Evolutionary conservation across 148 eudicot species (phyloP).

Genomic region (Tetragonia tetragonoides): DNA sequence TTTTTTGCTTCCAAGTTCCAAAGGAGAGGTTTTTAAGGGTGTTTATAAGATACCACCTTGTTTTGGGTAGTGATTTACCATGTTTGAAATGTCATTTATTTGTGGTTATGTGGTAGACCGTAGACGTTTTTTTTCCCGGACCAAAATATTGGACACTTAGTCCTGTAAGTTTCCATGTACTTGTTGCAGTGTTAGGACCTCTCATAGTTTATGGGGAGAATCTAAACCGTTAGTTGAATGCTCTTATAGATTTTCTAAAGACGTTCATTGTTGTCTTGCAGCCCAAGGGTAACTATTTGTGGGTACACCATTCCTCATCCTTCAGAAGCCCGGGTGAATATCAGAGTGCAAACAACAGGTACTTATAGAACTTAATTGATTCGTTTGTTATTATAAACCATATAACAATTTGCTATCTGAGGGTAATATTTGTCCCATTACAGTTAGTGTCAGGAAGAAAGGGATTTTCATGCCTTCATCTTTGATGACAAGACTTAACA

Average conservation of each 20-base stretch:
- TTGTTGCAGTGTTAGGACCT: no score
- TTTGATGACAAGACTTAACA: background rate
- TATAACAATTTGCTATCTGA: background rate
- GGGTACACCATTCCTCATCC: constrained; percentile 99
- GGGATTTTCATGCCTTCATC: background rate
- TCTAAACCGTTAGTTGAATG: background rate
- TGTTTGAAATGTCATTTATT: no score
- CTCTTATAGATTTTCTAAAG: background rate
- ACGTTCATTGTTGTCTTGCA: constrained; percentile 36
- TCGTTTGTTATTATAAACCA: background rate
- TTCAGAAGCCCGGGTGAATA: constrained; percentile 80
- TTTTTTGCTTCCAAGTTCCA: no score
- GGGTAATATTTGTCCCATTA: background rate
- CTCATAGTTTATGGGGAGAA: no score
- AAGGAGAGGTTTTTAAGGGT: no score
- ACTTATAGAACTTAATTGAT: background rate
- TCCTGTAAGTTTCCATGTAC: no score
- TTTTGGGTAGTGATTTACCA: no score
- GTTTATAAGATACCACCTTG: no score
- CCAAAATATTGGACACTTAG: no score
- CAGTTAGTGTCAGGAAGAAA: background rate
- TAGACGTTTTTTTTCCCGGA: no score
- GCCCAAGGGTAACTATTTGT: constrained; percentile 79
- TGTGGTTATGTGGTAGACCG: no score
- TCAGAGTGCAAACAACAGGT: constrained; percentile 97